Percentiles rank a stretch among this genome's conserved stretches.
phyloP scores from a whole-genome alignment of 495 filamentous ascomycete species.

The Aspergillus olivimuriae region DNA sequence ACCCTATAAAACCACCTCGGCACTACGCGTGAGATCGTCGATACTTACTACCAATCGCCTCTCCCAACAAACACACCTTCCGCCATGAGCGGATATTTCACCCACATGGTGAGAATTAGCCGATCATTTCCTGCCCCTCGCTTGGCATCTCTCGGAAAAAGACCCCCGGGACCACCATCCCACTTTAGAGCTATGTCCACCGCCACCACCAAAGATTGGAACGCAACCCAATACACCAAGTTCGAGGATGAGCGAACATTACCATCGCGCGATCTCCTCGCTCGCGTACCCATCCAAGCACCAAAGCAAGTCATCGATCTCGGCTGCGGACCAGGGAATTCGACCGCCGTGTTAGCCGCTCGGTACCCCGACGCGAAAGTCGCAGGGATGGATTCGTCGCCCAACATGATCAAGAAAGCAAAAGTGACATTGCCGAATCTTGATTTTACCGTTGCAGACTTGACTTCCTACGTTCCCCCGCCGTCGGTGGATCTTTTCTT shows the following conservation, averaged over 20 bases:
- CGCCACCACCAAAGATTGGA: constrained; percentile 33
- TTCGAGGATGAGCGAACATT: constrained; percentile 40
- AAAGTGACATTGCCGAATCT: constrained; percentile 21
- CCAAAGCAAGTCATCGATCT: constrained; percentile 44
- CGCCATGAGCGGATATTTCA: too few relatives aligned
- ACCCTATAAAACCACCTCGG: too few relatives aligned
- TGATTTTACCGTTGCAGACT: constrained; percentile 32
- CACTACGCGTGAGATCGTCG: too few relatives aligned
- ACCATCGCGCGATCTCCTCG: constrained; percentile 39
- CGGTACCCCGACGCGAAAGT: constrained; percentile 40
- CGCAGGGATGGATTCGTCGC: constrained; percentile 47
- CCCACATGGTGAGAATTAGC: too few relatives aligned
- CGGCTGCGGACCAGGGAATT: constrained; percentile 52
- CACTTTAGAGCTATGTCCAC: neutral
- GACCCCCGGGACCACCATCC: neutral
- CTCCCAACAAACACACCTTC: too few relatives aligned
- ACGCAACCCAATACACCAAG: constrained; percentile 42
- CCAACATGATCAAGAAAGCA: constrained; percentile 47
- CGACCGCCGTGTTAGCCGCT: constrained; percentile 36
- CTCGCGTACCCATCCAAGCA: constrained; percentile 24
- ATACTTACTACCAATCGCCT: too few relatives aligned
- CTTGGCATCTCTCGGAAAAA: neutral
- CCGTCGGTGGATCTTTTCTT: constrained; percentile 40
- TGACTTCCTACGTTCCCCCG: constrained; percentile 31
- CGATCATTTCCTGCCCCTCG: too few relatives aligned